A percentile compares a stretch with the other conserved stretches of the same genome.
These are phyloP conservation scores for Rhodotorula sp. DNA, from an alignment of 1,284 basidiomycete species.

Conservation along the genomic window DNA sequence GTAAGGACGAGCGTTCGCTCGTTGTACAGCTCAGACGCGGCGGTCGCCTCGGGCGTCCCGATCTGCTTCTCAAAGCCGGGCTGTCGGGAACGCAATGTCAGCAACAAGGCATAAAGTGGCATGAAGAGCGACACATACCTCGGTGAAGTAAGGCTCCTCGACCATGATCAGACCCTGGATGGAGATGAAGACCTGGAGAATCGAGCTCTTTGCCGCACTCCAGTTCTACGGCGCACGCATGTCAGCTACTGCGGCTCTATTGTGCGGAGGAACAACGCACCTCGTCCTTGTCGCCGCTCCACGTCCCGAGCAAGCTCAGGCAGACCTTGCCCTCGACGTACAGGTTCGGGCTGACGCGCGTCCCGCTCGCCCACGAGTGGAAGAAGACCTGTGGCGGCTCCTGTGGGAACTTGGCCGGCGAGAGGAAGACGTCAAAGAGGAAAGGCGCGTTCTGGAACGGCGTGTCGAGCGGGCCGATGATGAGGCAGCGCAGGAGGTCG, in stretches of 20 bases:
- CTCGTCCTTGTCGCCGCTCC: constrained; percentile 83
- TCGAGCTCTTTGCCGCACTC: constrained; percentile 67
- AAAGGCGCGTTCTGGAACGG: constrained; percentile 77
- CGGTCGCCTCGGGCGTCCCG: constrained; percentile 81
- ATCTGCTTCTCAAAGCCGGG: constrained; percentile 86
- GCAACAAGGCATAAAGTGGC: constrained; percentile 23
- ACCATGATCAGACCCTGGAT: constrained; percentile 92
- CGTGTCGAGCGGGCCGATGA: constrained; percentile 89
- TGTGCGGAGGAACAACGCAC: constrained; percentile 48
- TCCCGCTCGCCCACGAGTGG: constrained; percentile 89
- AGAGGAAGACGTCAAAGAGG: constrained; percentile 89
- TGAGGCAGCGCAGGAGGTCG: constrained; percentile 82
- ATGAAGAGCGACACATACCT: constrained; percentile 48
- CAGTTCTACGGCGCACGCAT: constrained; percentile 45
- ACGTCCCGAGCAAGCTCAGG: constrained; percentile 85
- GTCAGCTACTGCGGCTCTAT: neutral
- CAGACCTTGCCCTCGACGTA: constrained; percentile 84
- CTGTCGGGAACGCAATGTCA: neutral
- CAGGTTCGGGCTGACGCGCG: constrained; percentile 70
- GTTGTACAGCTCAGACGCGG: constrained; percentile 72
- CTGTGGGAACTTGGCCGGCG: constrained; percentile 76
- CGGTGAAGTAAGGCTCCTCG: constrained; percentile 69
- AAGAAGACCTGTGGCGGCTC: constrained; percentile 86
- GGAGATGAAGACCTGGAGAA: constrained; percentile 88
- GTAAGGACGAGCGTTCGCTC: constrained; percentile 92